A percentile compares a stretch with the other conserved stretches of the same genome.
Evolutionary conservation across 164 flowering plant genomes (phyloP).

Genomic region (Euptelea pleiosperma): DNA sequence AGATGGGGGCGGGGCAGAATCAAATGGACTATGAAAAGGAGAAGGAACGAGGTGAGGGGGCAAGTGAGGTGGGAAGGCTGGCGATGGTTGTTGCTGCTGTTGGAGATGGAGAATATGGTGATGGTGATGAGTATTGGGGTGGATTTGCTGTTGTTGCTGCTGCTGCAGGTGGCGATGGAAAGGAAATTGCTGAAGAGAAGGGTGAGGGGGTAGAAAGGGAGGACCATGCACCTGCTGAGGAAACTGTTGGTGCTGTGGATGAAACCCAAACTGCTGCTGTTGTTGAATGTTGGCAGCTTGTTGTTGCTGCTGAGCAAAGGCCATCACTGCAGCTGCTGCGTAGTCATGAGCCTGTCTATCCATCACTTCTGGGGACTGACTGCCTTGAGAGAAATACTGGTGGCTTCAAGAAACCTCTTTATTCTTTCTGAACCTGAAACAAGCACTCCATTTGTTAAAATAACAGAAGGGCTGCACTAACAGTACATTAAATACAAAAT

Average conservation of each 20-base stretch:
- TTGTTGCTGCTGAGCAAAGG: constrained; percentile 72
- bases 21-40: constrained; percentile 54
- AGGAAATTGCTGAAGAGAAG: constrained; percentile 72
- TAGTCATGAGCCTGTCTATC: constrained; percentile 70
- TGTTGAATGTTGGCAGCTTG: constrained; percentile 52
- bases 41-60: constrained; percentile 61
- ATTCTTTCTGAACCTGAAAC: no score
- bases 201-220: constrained; percentile 69
- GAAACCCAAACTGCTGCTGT: constrained; percentile 77
- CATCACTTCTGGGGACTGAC: constrained; percentile 27
- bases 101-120: constrained; percentile 61
- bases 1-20: constrained; percentile 64
- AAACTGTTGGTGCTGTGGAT: constrained; percentile 71
- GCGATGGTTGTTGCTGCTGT: constrained; percentile 63
- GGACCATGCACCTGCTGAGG: constrained; percentile 61
- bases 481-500: no score
- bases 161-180: constrained; percentile 63
- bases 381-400: no score
- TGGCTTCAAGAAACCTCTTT: no score
- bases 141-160: constrained; percentile 44
- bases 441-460: no score
- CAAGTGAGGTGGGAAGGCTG: constrained; percentile 55
- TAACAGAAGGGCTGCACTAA: no score
- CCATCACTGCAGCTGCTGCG: constrained; percentile 67
- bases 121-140: constrained; percentile 48